A percentile compares a stretch with the other conserved stretches of the same genome.
These are phyloP conservation scores for Pseudogymnoascus sp. DNA, from an alignment of 2,329 filamentous ascomycete genomes.

Conservation along the genomic window DNA sequence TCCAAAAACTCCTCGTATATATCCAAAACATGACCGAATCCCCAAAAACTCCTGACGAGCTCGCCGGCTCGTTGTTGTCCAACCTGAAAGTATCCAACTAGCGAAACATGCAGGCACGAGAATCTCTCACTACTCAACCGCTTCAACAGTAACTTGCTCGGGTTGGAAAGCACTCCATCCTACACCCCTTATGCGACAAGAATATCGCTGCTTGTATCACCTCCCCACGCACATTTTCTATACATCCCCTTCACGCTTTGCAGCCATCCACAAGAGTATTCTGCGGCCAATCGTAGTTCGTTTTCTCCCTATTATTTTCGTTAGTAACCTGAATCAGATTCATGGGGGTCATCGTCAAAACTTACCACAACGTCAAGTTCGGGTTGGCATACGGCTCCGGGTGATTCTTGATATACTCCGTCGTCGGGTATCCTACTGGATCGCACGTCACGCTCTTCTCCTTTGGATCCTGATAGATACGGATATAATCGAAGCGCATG, in stretches of 20 bases:
- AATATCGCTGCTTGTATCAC: not conserved
- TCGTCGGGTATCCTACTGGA: slow-evolving; percentile 59
- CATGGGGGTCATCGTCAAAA: not conserved
- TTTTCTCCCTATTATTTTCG: slow-evolving; percentile 33
- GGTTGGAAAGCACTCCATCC: not conserved
- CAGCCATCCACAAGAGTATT: slow-evolving; percentile 56
- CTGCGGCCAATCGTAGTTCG: slow-evolving; percentile 52
- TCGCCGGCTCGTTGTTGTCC: not conserved
- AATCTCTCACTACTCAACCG: not conserved
- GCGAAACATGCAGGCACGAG: not conserved
- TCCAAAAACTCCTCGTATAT: not conserved
- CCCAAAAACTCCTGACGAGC: not conserved
- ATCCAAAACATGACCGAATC: not conserved
- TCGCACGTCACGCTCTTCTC: slow-evolving; percentile 57
- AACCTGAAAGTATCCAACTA: not conserved
- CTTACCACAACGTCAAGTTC: slow-evolving; percentile 58
- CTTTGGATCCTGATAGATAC: slow-evolving; percentile 60
- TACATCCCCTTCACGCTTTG: slow-evolving; percentile 14
- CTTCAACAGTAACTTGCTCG: not conserved
- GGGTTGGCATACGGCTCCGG: slow-evolving; percentile 55
- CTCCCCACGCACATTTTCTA: not conserved
- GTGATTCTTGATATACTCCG: slow-evolving; percentile 57
- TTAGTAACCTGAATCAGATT: slow-evolving; percentile 17
- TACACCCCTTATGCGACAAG: not conserved
- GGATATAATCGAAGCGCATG: slow-evolving; percentile 63